These are phyloP conservation scores for Biancaea sappan DNA, from an alignment of 306 rosid species.

Conservation along the genomic window DNA sequence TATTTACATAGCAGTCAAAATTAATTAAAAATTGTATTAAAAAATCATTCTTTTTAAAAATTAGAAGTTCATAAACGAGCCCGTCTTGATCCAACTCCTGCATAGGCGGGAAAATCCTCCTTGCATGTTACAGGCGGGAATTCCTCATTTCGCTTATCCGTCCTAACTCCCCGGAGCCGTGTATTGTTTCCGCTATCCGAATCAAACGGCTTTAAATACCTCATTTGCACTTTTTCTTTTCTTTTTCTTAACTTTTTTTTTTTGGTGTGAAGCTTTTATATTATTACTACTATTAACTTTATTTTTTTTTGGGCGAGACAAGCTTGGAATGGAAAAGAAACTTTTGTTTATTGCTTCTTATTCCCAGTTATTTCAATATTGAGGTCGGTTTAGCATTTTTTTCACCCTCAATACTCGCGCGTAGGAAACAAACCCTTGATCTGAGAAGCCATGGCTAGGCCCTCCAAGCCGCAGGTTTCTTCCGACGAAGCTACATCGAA, in stretches of 20 bases:
- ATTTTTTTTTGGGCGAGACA: neutral
- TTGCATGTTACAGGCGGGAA: conserved; percentile 62
- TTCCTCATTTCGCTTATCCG: conserved; percentile 3
- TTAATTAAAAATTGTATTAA: too few species aligned
- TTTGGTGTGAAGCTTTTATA: too few species aligned
- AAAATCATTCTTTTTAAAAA: too few species aligned
- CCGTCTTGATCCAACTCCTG: neutral
- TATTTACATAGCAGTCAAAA: too few species aligned
- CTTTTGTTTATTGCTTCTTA: neutral
- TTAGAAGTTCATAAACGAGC: too few species aligned
- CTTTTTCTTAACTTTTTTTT: too few species aligned
- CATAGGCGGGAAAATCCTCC: conserved; percentile 33
- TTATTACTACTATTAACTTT: too few species aligned
- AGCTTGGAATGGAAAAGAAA: neutral
- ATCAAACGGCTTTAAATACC: conserved; percentile 49
- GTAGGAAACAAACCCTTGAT: conserved; percentile 60
- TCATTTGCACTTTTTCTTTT: neutral
- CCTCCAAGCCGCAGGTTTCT: conserved; percentile 57
- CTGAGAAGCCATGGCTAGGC: conserved; percentile 65
- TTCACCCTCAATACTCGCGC: neutral
- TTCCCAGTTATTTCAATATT: neutral
- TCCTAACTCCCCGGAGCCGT: conserved; percentile 38
- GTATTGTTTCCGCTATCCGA: conserved; percentile 29
- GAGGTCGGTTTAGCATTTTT: neutral
- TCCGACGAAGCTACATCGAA: conserved; percentile 76